A percentile compares a stretch with the other conserved stretches of the same genome.
phyloP scores from a whole-genome alignment of 2,329 filamentous ascomycete genomes.

The Plectosphaerella plurivora region DNA sequence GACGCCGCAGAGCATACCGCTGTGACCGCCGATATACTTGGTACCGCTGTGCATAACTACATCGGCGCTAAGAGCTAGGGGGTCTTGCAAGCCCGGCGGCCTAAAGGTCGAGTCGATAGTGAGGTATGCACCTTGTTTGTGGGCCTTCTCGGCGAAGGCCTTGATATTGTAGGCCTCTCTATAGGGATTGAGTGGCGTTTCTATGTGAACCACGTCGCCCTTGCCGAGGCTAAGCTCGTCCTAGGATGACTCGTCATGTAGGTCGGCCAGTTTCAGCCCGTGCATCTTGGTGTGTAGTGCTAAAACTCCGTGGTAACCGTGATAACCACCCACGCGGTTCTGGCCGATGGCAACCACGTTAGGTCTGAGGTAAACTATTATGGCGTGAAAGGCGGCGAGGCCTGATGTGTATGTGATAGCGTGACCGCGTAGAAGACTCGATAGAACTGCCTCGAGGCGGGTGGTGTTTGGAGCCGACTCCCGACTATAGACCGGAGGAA shows the following conservation, averaged over 20 bases:
- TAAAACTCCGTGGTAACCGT: conserved; percentile 88
- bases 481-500: conserved; percentile 81
- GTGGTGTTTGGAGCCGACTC: conserved; percentile 73
- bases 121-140: conserved; percentile 66
- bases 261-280: conserved; percentile 65
- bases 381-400: conserved; percentile 81
- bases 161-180: conserved; percentile 74
- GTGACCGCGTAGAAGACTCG: conserved; percentile 65
- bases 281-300: conserved; percentile 69
- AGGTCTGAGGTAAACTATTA: conserved; percentile 81
- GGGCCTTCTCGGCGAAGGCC: conserved; percentile 68
- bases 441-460: conserved; percentile 79
- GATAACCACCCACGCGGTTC: conserved; percentile 67
- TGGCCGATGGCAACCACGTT: conserved; percentile 74
- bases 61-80: conserved; percentile 77
- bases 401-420: conserved; percentile 78
- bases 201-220: conserved; percentile 85
- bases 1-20: conserved; percentile 86
- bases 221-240: conserved; percentile 38
- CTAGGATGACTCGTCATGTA: conserved; percentile 55
- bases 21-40: conserved; percentile 95
- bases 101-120: conserved; percentile 90
- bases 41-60: conserved; percentile 89
- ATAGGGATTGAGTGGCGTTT: conserved; percentile 90
- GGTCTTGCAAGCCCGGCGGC: conserved; percentile 83